Conservation (phyloP, 2,329 filamentous ascomycete species). For the Metarhizium guizhouense region DNA sequence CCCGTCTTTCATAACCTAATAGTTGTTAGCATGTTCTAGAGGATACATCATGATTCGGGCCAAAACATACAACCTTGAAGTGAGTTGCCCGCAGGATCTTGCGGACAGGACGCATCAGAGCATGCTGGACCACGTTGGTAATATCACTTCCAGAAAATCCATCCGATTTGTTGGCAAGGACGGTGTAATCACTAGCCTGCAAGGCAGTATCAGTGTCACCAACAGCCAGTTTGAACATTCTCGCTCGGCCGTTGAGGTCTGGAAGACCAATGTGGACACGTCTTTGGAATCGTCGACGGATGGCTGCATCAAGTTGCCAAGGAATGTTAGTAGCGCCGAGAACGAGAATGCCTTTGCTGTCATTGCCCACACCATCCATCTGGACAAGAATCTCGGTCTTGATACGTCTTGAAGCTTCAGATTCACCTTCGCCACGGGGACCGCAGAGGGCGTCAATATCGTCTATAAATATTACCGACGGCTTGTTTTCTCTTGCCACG, state of each 20-base stretch:
- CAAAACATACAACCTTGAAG: slow-evolving; percentile 71
- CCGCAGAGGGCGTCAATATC: slow-evolving; percentile 96
- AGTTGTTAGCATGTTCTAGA: slow-evolving; percentile 7
- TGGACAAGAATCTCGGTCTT: slow-evolving; percentile 98
- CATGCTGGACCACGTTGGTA: slow-evolving; percentile 87
- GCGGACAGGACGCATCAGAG: slow-evolving; percentile 92
- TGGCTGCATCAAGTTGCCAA: slow-evolving; percentile 95
- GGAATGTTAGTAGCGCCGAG: slow-evolving; percentile 97
- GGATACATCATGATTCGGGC: too few species aligned
- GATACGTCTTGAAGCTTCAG: slow-evolving; percentile 91
- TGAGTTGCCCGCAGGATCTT: slow-evolving; percentile 97
- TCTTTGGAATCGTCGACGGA: slow-evolving; percentile 89
- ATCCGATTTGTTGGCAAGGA: slow-evolving; percentile 73
- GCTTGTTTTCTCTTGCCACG: slow-evolving; percentile 96
- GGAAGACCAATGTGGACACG: slow-evolving; percentile 93
- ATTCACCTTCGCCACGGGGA: slow-evolving; percentile 87
- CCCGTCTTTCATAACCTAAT: slow-evolving; percentile 61
- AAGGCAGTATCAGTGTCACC: slow-evolving; percentile 86
- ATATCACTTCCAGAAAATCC: slow-evolving; percentile 97
- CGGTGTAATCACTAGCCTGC: slow-evolving; percentile 66
- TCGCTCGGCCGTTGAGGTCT: slow-evolving; percentile 76
- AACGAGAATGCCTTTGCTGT: slow-evolving; percentile 87
- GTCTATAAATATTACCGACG: slow-evolving; percentile 97
- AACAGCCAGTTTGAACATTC: slow-evolving; percentile 93
- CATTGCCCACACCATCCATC: slow-evolving; percentile 97